A percentile compares a stretch with the other conserved stretches of the same genome.
These are phyloP conservation scores for Amylocystis lapponica DNA, from an alignment of 768 basidiomycete genomes.

Conservation along the genomic window DNA sequence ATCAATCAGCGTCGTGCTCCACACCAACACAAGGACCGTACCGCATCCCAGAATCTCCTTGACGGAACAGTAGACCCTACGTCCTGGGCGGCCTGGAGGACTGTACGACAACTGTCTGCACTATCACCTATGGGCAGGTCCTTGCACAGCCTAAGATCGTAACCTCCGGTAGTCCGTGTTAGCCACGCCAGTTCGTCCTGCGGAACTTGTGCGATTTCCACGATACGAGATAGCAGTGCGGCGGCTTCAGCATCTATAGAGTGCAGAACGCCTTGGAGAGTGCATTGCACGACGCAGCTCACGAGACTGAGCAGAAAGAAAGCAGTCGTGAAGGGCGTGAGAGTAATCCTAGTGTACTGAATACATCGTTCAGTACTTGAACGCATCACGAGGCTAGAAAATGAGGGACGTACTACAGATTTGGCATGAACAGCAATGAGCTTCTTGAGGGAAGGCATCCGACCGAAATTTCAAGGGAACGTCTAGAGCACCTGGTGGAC, in stretches of 20 bases:
- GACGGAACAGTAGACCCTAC: background rate
- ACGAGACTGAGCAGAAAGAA: slow-evolving; percentile 47
- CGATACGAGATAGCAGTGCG: slow-evolving; percentile 32
- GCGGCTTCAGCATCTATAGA: slow-evolving; percentile 41
- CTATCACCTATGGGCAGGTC: slow-evolving; percentile 34
- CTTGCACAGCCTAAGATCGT: slow-evolving; percentile 37
- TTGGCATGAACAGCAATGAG: no score
- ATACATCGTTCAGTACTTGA: no score
- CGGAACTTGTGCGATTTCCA: slow-evolving; percentile 31
- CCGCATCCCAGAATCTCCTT: no score
- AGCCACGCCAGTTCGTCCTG: slow-evolving; percentile 25
- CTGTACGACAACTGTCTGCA: slow-evolving; percentile 5
- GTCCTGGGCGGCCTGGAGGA: slow-evolving; percentile 5
- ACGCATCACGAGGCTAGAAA: background rate
- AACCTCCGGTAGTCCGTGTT: slow-evolving; percentile 21
- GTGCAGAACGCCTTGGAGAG: slow-evolving; percentile 44
- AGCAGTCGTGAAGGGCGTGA: slow-evolving; percentile 25
- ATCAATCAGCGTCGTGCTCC: background rate
- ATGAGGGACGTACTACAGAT: background rate
- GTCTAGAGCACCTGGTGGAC: no score
- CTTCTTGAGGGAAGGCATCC: no score
- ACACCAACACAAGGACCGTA: background rate
- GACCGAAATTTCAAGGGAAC: no score
- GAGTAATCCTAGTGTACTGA: slow-evolving; percentile 27
- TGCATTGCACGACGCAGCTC: slow-evolving; percentile 37